Evolutionary conservation across 495 filamentous ascomycete genomes (phyloP).

Genomic region (Clohesyomyces aquaticus): DNA sequence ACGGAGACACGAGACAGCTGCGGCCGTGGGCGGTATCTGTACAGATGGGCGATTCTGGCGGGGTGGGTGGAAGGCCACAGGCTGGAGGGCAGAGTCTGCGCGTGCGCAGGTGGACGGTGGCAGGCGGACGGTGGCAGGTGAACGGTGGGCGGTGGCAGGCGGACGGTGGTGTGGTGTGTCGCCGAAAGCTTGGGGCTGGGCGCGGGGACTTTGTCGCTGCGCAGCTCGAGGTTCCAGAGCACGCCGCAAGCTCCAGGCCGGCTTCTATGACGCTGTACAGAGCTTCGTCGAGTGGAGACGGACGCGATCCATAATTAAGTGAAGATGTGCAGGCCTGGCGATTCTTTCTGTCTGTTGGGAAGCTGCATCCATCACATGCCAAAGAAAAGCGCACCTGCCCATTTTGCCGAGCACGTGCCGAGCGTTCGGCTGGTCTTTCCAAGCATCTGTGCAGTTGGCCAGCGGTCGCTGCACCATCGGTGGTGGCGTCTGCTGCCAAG

Average conservation of each 20-base stretch:
- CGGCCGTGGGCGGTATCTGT: not conserved
- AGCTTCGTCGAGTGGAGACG: too few relatives aligned
- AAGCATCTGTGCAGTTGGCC: too few relatives aligned
- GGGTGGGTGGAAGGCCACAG: not conserved
- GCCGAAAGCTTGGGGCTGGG: too few relatives aligned
- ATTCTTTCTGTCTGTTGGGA: not conserved
- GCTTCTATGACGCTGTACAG: too few relatives aligned
- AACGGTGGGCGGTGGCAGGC: too few relatives aligned
- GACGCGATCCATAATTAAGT: too few relatives aligned
- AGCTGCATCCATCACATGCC: not conserved
- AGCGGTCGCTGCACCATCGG: too few relatives aligned
- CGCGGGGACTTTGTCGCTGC: too few relatives aligned
- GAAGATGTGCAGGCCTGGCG: not conserved
- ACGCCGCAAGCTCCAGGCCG: too few relatives aligned
- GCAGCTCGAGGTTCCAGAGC: too few relatives aligned
- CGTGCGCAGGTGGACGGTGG: not conserved
- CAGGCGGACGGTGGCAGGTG: not conserved
- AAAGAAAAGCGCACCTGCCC: too few relatives aligned
- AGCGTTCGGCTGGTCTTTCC: not conserved
- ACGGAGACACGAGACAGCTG: not conserved
- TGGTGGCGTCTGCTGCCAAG: slow-evolving; percentile 3
- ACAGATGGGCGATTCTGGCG: not conserved
- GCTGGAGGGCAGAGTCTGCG: not conserved
- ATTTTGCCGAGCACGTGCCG: not conserved
- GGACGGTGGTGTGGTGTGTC: too few relatives aligned